Percentiles rank a stretch among this genome's conserved stretches.
Evolutionary conservation across 140 eudicot genomes (phyloP).

Genomic region (Flaveria floridana): DNA sequence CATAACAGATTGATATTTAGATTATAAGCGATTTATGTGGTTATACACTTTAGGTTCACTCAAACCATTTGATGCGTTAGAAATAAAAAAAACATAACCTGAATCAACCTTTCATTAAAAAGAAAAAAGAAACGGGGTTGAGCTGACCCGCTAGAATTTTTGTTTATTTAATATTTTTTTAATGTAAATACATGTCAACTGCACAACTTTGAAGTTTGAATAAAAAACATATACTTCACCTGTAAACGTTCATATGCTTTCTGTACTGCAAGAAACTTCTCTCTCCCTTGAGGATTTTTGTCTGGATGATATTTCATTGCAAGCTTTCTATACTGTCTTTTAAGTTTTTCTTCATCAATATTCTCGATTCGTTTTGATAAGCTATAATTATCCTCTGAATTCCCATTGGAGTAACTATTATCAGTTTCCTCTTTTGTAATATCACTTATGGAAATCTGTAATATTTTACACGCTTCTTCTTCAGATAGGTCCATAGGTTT

Average conservation of each 20-base stretch:
- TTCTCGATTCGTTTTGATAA: slow-evolving; percentile 79
- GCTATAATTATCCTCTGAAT: slow-evolving; percentile 50
- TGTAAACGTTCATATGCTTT: slow-evolving; percentile 98
- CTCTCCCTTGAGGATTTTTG: slow-evolving; percentile 99
- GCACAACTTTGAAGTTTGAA: background rate
- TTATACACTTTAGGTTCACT: slow-evolving; percentile 3
- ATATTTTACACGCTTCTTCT: slow-evolving; percentile 94
- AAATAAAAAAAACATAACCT: background rate
- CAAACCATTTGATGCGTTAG: background rate
- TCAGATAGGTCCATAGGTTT: slow-evolving; percentile 99
- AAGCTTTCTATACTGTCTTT: slow-evolving; percentile 90
- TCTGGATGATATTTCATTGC: slow-evolving; percentile 99
- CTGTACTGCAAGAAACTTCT: slow-evolving; percentile 94
- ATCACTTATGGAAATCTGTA: slow-evolving; percentile 83
- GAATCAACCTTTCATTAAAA: background rate
- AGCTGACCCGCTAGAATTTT: background rate
- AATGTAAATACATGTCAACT: background rate
- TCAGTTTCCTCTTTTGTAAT: slow-evolving; percentile 64
- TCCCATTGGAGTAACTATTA: slow-evolving; percentile 40
- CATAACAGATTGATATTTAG: background rate
- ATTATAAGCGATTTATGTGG: slow-evolving; percentile 5
- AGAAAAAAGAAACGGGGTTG: background rate
- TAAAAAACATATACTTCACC: slow-evolving; percentile 41
- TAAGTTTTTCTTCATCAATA: slow-evolving; percentile 95
- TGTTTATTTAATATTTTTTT: background rate